Evolutionary conservation across 192 early-diverging fungal species (phyloP), one percentile per base, ranked within the genome.

Genomic region (Fimicolochytrium jonesii): DNA sequence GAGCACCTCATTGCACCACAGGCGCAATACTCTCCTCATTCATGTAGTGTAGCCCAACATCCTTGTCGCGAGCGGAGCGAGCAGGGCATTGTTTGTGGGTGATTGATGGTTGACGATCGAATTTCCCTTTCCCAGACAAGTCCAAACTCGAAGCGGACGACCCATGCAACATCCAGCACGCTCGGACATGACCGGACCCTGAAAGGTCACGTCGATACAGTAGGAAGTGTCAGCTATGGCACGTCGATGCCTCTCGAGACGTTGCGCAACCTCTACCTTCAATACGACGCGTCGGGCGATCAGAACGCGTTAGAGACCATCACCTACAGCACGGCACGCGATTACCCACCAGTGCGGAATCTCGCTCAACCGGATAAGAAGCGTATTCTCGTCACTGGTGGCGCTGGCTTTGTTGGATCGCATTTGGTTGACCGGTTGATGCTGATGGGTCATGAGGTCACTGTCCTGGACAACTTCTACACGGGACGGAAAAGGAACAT

Each of bases 381-480:
- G 64, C 77, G 88, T 9, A 88, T 92, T 18, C 69, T 92, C 17
- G 89, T 92, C 2, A 92, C 89, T 2, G 90, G 90, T 6, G 90
- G 90, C 11, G 88, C 90, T n/a, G 90, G 90, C 13, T 92, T 92
- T 74, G 88, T 92, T 0, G 90, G 90, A 6, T 87, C 85, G 6
- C 89, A 92, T 67, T 72, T 92, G 6, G 88, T 91, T 0, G 89
- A 91, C 53, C 70, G 87, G 20, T 60, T 92, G 29, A 88, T 92
- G 88, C 50, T 86, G 26, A 87, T 91, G 84, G 90, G 90, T 0
- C 86, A 92, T 57, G 80, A 84, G 55, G 89, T 92, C 13, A 87
- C 86, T 71, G 85, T 85, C 6, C 54, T 89, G 20, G 90, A 92
- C 52, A 92, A 92, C 70, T 90, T 90, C 51, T 90, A 88, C 61